Conservation (phyloP, 345 rosid species). For the Arabidopsis thaliana region TAIR10.1 NC_003076.8:25229501-25230000, state of each 20-base stretch:
- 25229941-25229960: constrained; percentile 4
- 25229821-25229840: neutral
- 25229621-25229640: constrained; percentile 40
- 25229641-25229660: constrained; percentile 33
- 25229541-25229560: constrained; percentile 57
- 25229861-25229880: neutral
- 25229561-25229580: constrained; percentile 47
- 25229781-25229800: neutral
- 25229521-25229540: constrained; percentile 51
- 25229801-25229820: neutral
- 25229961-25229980: constrained; percentile 15
- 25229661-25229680: constrained; percentile 33
- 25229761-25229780: constrained; percentile 20
- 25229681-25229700: constrained; percentile 16
- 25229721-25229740: constrained; percentile 6
- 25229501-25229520: constrained; percentile 40
- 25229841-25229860: neutral
- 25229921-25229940: neutral
- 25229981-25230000: constrained; percentile 26
- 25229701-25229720: constrained; percentile 30
- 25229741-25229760: constrained; percentile 37
- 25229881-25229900: neutral
- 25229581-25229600: constrained; percentile 8
- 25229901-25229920: neutral
- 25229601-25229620: constrained; percentile 32